Percentiles rank a stretch among this genome's conserved stretches.
Conservation (phyloP, 345 rosid species). For the Linum tenue region DNA sequence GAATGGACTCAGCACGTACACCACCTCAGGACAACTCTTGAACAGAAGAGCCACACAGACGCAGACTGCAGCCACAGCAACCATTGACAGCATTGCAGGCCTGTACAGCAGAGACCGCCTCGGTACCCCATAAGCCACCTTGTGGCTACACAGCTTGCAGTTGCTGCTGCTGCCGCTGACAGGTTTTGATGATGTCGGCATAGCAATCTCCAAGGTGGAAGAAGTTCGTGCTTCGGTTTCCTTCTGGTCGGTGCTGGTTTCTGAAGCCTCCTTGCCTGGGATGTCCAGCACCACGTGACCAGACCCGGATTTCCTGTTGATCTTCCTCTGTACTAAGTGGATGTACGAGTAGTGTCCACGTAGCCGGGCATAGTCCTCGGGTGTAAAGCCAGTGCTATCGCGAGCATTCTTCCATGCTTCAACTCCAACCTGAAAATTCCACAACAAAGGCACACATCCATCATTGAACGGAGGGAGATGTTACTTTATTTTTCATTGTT, state of each 20-base stretch:
- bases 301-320: slow-evolving; percentile 36
- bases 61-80: slow-evolving; percentile 92
- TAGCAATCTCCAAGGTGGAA: slow-evolving; percentile 46
- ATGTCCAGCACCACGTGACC: slow-evolving; percentile 61
- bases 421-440: slow-evolving; percentile 59
- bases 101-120: slow-evolving; percentile 62
- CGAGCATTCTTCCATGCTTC: slow-evolving; percentile 82
- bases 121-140: slow-evolving; percentile 38
- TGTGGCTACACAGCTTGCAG: slow-evolving; percentile 70
- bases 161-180: slow-evolving; percentile 10
- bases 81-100: slow-evolving; percentile 97
- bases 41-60: slow-evolving; percentile 95
- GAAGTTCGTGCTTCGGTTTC: slow-evolving; percentile 27
- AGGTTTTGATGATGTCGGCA: slow-evolving; percentile 20
- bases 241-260: slow-evolving; percentile 28
- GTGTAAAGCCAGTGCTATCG: slow-evolving; percentile 86
- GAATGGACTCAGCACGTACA: slow-evolving; percentile 83
- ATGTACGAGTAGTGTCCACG: slow-evolving; percentile 96
- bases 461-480: neutral
- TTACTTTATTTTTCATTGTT: too few species aligned
- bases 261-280: slow-evolving; percentile 23
- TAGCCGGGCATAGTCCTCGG: slow-evolving; percentile 91
- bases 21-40: slow-evolving; percentile 92
- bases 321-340: slow-evolving; percentile 81
- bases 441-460: neutral